A percentile compares a stretch with the other conserved stretches of the same genome.
Evolutionary conservation across 2,329 filamentous ascomycete species (phyloP).

Genomic region (Trichoderma semiorbis): DNA sequence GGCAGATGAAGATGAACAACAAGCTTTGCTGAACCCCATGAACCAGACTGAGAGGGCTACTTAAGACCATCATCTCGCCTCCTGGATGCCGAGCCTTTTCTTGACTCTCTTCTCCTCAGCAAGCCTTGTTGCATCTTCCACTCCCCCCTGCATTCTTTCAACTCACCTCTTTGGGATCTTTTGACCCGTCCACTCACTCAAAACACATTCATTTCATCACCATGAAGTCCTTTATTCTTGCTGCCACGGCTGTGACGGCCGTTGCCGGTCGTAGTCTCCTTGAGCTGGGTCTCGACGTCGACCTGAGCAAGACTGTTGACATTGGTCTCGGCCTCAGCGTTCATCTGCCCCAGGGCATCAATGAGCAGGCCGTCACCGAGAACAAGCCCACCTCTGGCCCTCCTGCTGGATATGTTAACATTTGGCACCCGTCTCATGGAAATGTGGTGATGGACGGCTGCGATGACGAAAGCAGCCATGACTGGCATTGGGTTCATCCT

Average conservation of each 20-base stretch:
- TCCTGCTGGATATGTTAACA: slow-evolving; percentile 26
- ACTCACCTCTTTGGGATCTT: slow-evolving; percentile 21
- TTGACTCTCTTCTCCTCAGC: slow-evolving; percentile 16
- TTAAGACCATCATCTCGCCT: slow-evolving; percentile 23
- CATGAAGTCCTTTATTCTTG: slow-evolving; percentile 27
- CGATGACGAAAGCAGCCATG: slow-evolving; percentile 28
- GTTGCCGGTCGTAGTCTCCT: slow-evolving; percentile 20
- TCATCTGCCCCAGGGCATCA: slow-evolving; percentile 14
- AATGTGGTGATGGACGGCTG: slow-evolving; percentile 37
- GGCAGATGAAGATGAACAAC: neutral
- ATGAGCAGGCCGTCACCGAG: slow-evolving; percentile 20
- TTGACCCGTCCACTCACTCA: slow-evolving; percentile 25
- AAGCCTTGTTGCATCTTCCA: slow-evolving; percentile 4
- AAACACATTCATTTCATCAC: slow-evolving; percentile 15
- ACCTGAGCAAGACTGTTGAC: slow-evolving; percentile 12
- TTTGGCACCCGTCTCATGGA: slow-evolving; percentile 38
- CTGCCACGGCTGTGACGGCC: slow-evolving; percentile 19
- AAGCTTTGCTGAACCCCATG: neutral
- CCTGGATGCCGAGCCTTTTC: neutral
- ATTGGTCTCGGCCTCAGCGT: slow-evolving; percentile 22
- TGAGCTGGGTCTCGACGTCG: neutral
- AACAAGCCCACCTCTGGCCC: slow-evolving; percentile 26
- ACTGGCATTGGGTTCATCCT: slow-evolving; percentile 38
- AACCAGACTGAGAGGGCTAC: slow-evolving; percentile 11
- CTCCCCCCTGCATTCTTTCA: neutral